Conservation (phyloP, 2,329 filamentous ascomycete species). For the Bipolaris victoriae region DNA sequence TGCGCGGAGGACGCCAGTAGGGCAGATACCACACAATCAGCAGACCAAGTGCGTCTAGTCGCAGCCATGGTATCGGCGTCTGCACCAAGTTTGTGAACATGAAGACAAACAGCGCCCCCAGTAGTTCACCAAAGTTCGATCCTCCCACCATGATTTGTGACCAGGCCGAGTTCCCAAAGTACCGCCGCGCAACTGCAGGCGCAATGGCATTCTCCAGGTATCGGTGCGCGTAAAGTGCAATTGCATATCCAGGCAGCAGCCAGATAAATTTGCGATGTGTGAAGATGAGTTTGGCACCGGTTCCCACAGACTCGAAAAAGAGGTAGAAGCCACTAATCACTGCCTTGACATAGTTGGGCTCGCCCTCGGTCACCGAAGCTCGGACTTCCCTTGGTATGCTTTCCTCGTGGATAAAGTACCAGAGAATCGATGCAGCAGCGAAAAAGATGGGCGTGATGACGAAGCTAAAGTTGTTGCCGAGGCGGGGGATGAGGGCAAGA, state of each 20-base stretch:
- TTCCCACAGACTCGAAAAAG: conserved; percentile 56
- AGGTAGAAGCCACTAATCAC: conserved; percentile 51
- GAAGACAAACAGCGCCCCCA: conserved; percentile 58
- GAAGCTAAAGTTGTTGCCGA: conserved; percentile 61
- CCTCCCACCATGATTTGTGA: conserved; percentile 59
- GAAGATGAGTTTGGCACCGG: conserved; percentile 56
- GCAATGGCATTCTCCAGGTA: conserved; percentile 59
- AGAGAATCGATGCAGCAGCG: conserved; percentile 49
- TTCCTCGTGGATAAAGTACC: conserved; percentile 57
- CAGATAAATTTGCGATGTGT: conserved; percentile 57
- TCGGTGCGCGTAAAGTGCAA: conserved; percentile 58
- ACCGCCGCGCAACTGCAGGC: conserved; percentile 55
- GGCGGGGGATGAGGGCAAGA: conserved; percentile 57
- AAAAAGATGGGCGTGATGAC: conserved; percentile 60
- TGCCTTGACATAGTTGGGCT: conserved; percentile 48
- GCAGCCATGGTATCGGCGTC: conserved; percentile 60
- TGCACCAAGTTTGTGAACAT: conserved; percentile 57
- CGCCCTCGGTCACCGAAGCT: conserved; percentile 30
- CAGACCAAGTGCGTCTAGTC: conserved; percentile 55
- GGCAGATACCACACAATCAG: conserved; percentile 59
- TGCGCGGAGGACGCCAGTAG: conserved; percentile 52
- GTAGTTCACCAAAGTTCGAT: conserved; percentile 58
- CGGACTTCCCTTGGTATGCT: conserved; percentile 36
- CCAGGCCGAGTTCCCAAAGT: conserved; percentile 58
- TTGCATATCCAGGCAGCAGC: conserved; percentile 57